These are phyloP conservation scores for Pseudophaeomoniella oleicola DNA, from an alignment of 2,329 filamentous ascomycete genomes.

Conservation along the genomic window DNA sequence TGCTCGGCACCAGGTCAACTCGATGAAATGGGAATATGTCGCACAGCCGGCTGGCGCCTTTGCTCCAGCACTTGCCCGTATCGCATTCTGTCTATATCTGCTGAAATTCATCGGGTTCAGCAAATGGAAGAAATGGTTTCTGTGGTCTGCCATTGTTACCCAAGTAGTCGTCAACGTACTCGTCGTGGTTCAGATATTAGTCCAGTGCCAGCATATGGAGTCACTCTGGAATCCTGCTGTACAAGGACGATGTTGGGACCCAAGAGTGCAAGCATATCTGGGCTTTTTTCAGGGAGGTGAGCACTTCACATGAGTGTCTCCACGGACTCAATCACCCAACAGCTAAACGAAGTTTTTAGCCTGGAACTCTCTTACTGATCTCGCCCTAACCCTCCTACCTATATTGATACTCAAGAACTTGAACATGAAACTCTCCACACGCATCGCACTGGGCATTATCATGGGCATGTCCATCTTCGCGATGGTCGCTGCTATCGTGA, in stretches of 20 bases:
- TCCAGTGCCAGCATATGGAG: slow-evolving; percentile 1
- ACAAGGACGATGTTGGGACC: slow-evolving; percentile 2
- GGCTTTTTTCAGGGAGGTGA: slow-evolving; percentile 3
- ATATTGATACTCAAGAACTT: slow-evolving; percentile 2
- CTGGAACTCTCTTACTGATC: slow-evolving; percentile 2
- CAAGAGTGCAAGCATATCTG: slow-evolving; percentile 1
- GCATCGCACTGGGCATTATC: slow-evolving; percentile 1
- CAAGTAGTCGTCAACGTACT: slow-evolving; percentile 3
- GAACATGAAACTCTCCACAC: slow-evolving; percentile 2
- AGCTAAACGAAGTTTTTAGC: too few species aligned
- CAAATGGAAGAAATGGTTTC: neutral
- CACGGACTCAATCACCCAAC: too few species aligned
- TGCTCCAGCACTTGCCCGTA: neutral
- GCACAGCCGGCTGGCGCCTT: slow-evolving; percentile 2
- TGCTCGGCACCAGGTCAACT: neutral
- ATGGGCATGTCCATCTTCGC: slow-evolving; percentile 3
- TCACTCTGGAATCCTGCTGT: slow-evolving; percentile 1
- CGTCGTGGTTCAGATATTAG: slow-evolving; percentile 1
- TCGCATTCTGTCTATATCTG: slow-evolving; percentile 3
- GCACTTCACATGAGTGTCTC: too few species aligned
- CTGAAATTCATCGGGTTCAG: slow-evolving; percentile 3
- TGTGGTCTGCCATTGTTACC: slow-evolving; percentile 1
- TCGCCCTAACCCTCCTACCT: slow-evolving; percentile 2
- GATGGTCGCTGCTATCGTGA: slow-evolving; percentile 3
- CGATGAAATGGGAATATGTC: slow-evolving; percentile 2